These are phyloP conservation scores for Aspergillus bridgeri DNA, from an alignment of 495 filamentous ascomycete species.

Conservation along the genomic window DNA sequence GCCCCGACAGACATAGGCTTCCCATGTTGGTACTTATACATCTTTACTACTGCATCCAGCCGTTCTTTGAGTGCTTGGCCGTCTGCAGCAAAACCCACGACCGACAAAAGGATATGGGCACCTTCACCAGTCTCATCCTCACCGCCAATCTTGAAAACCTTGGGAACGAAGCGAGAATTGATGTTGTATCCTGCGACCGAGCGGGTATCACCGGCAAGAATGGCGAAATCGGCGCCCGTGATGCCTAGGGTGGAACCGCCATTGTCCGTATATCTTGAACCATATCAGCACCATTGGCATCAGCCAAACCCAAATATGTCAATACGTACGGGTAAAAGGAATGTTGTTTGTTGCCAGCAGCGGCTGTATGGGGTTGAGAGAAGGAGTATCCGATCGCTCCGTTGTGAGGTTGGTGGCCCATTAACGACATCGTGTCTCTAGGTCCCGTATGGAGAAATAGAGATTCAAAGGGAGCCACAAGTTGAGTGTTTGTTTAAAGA, in stretches of 20 bases:
- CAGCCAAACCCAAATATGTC: slow-evolving; percentile 16
- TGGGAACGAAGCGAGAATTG: slow-evolving; percentile 89
- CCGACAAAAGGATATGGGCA: slow-evolving; percentile 81
- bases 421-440: slow-evolving; percentile 45
- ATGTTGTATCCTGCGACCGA: slow-evolving; percentile 96
- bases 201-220: slow-evolving; percentile 94
- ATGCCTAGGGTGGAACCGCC: slow-evolving; percentile 96
- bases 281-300: slow-evolving; percentile 9
- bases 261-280: slow-evolving; percentile 91
- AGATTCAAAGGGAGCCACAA: background rate
- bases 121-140: slow-evolving; percentile 79
- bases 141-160: slow-evolving; percentile 94
- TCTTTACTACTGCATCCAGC: slow-evolving; percentile 87
- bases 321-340: slow-evolving; percentile 82
- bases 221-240: slow-evolving; percentile 85
- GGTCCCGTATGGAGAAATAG: background rate
- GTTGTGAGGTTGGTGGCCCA: slow-evolving; percentile 39
- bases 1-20: slow-evolving; percentile 90
- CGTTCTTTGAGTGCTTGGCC: slow-evolving; percentile 86
- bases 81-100: slow-evolving; percentile 94
- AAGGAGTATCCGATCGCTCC: slow-evolving; percentile 59
- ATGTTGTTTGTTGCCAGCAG: slow-evolving; percentile 61
- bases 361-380: slow-evolving; percentile 39
- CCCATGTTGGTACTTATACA: slow-evolving; percentile 94
- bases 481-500: background rate